Conservation (phyloP, 768 basidiomycete species). For the Leccinum imitatum region DNA sequence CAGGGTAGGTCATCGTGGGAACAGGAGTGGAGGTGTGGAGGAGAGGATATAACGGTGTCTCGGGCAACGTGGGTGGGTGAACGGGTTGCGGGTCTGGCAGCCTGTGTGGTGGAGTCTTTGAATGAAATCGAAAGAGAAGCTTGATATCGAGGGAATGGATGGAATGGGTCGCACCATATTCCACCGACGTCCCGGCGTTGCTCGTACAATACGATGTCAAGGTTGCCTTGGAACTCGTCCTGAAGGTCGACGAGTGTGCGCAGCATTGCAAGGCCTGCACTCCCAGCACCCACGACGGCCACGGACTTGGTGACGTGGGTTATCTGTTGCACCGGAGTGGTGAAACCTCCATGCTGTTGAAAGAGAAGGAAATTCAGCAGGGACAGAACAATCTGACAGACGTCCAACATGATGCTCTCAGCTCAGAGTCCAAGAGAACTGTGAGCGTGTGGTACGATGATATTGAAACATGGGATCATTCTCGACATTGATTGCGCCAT, state of each 20-base stretch:
- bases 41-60: constrained; percentile 54
- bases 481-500: background rate
- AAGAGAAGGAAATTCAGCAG: constrained; percentile 10
- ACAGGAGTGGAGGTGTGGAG: constrained; percentile 56
- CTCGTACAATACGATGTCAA: constrained; percentile 55
- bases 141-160: too few species aligned
- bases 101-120: constrained; percentile 18
- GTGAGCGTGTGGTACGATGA: background rate
- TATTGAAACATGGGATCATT: background rate
- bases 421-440: background rate
- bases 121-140: background rate
- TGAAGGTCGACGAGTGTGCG: constrained; percentile 35
- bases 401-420: constrained; percentile 12
- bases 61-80: constrained; percentile 48
- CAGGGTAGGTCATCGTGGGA: constrained; percentile 59
- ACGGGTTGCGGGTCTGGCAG: constrained; percentile 33
- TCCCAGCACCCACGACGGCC: constrained; percentile 58
- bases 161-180: constrained; percentile 42
- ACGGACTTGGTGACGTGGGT: constrained; percentile 40
- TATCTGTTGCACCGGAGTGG: background rate
- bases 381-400: constrained; percentile 9
- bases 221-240: constrained; percentile 25
- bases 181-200: constrained; percentile 54
- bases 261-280: constrained; percentile 52
- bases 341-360: constrained; percentile 3